A percentile compares a stretch with the other conserved stretches of the same genome.
Evolutionary conservation across 2,329 filamentous ascomycete genomes (phyloP).

Genomic region (Apiospora pterosperma): DNA sequence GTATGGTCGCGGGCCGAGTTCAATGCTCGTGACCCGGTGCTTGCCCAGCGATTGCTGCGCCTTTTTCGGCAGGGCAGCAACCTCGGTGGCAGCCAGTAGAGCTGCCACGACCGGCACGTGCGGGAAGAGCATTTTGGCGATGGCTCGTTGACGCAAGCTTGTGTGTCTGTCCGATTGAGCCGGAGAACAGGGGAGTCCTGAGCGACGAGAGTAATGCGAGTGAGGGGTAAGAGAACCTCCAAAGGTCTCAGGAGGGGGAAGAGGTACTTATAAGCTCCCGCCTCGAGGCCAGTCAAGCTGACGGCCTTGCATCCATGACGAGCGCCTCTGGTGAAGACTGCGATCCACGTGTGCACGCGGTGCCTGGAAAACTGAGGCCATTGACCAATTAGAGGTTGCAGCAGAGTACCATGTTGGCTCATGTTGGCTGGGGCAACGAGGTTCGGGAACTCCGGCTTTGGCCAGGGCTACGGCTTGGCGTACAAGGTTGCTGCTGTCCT

Average conservation of each 20-base stretch:
- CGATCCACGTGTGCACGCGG: not conserved
- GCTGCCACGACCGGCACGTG: not conserved
- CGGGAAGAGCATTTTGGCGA: not conserved
- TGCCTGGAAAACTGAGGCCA: not conserved
- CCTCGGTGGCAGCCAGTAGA: slow-evolving; percentile 1
- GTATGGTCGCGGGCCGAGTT: slow-evolving; percentile 61
- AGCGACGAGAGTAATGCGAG: not conserved
- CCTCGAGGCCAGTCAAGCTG: not conserved
- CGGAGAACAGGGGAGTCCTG: not conserved
- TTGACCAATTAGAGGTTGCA: not conserved
- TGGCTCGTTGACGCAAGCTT: not conserved
- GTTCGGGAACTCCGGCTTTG: not conserved
- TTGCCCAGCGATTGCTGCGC: not conserved
- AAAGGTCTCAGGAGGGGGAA: not conserved
- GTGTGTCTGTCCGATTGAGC: too few relatives aligned
- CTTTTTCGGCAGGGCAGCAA: slow-evolving; percentile 13
- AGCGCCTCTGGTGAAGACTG: not conserved
- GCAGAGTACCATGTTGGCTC: not conserved
- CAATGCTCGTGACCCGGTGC: slow-evolving; percentile 43
- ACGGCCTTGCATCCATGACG: not conserved
- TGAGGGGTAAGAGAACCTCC: not conserved
- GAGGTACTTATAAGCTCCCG: not conserved
- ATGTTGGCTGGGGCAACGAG: not conserved
- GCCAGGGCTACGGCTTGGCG: not conserved
- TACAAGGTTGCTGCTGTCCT: not conserved